Base-by-base conservation (phyloP, 75 land plant genomes). In the Pinus albicaulis region DNA sequence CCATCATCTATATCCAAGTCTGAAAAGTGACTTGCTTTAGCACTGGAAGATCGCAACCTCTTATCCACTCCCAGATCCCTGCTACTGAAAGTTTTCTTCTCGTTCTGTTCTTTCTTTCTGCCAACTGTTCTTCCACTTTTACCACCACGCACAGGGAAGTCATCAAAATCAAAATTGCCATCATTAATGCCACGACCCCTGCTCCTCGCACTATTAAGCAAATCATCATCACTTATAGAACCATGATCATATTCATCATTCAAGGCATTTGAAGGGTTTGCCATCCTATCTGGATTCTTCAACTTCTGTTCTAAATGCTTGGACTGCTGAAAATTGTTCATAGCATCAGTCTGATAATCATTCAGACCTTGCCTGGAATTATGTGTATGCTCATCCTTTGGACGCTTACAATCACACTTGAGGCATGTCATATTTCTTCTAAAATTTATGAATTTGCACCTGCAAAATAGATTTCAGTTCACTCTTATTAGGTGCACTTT, bases 391-490 rank as follows among this genome's bases (percentile, higher is more conserved):
- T 65, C 55, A 41, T 57, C 58, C 22, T 31, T 60, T 23, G 88
- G 82, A 34, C 76, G 65, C 26, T 73, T 41, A 22, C 74, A 56
- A 38, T 81, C 69, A 71, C 88, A 86, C 69, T 83, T 73, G 22
- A 38, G 58, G 72, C 86, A 85, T 20, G 56, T 80, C 13, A 23
- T 44, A 71, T 85, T 85, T 76, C 80, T 78, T 38, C 64, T 78
- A 57, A 85, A 85, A 65, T 85, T 85, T 66, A 85, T 13, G 41
- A 78, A 85, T 26, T 79, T 55, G 70, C 86, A 85, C 61, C 87
- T 82, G 75, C 31, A 62, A 10, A 71, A 16, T 16, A 72, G 53
- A 14, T 24, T 72, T 55, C 56, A 55, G 56, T 72, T 72, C 53
- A 25, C 11, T 70, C 28, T 19, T 14, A 34, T 57, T 22, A 57